Conservation (phyloP, 371 early-diverging fungal species). For the Mucor sp. region DNA sequence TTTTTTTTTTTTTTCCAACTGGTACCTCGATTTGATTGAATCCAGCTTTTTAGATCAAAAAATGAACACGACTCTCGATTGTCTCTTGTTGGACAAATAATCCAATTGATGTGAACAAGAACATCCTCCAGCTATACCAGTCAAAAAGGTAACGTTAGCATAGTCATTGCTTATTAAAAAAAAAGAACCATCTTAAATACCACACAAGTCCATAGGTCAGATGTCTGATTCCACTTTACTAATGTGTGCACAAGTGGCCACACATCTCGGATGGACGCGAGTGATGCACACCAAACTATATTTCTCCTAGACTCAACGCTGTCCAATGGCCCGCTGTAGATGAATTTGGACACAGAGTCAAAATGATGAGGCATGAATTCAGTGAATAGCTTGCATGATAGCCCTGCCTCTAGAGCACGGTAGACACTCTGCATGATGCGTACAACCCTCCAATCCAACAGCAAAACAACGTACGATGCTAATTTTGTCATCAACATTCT, state of each 20-base stretch:
- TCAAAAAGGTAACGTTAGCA: background rate
- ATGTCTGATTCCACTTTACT: conserved; percentile 7
- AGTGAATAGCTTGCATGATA: background rate
- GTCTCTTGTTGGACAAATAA: conserved; percentile 17
- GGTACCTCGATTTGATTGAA: conserved; percentile 7
- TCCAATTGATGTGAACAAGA: conserved; percentile 13
- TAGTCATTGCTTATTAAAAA: background rate
- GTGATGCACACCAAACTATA: conserved; percentile 10
- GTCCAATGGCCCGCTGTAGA: background rate
- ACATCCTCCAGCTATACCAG: conserved; percentile 10
- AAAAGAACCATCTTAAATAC: background rate
- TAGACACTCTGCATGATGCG: background rate
- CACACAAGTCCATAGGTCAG: conserved; percentile 10
- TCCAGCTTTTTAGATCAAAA: conserved; percentile 9
- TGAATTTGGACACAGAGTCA: background rate
- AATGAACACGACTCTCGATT: conserved; percentile 14
- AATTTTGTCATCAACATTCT: background rate
- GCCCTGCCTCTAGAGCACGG: background rate
- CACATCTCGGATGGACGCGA: background rate
- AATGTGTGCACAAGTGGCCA: background rate
- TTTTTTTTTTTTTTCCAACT: background rate
- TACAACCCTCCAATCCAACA: conserved; percentile 10
- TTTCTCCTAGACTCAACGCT: background rate
- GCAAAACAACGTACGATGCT: background rate
- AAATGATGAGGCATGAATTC: background rate